Base-by-base conservation (phyloP, 2,329 filamentous ascomycete species). In the Penicillium sp. region DNA sequence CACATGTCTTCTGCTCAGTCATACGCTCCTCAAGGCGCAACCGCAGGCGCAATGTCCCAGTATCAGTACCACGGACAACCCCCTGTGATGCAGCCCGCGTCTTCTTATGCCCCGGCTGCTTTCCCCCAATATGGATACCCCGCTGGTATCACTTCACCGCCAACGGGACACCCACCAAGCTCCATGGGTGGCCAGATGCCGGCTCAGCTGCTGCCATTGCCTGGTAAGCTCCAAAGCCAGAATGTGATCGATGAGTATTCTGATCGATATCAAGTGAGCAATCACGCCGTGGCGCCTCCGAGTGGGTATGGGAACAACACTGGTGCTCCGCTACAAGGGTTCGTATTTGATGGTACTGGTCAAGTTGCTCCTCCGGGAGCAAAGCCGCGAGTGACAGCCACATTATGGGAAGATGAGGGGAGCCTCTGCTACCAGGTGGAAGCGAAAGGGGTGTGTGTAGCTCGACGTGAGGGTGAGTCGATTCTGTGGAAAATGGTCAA, bases 401-500 rank as follows among this genome's bases (percentile, higher is more conserved):
- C 94, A 0, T 75, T 99, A 24, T 99, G 94, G 94, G 94, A 97
- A 79, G 94, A 99, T 65, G 94, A 99, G 71, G 94, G 94, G 34
- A 97, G 92, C 71, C 80, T 97, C 31, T 99, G 94, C 77, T 99
- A 97, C 72, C 94, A 97, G 73, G 94, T 97, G 1, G 94, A 97
- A 75, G 93, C 94, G 4, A 89, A 94, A 64, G 93, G 93, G 46
- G 93, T 99, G 51, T 99, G 94, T 73, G 94, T 97, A 55, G 93
- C 93, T 51, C 85, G 94, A 64, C 84, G 94, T 72, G 93, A 97
- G 84, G 92, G 91, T 94, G 77, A 65, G 80, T 69, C 55, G 46
- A 52, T 26, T 13, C 3, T 43, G 16, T 24, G 26, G 5, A 5
- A 37, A 16, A 9, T 29, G 8, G 5, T 45, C n/a, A 20, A 13